phyloP scores from a whole-genome alignment of 108 stramenopile genomes.

The Conticribra weissflogii region DNA sequence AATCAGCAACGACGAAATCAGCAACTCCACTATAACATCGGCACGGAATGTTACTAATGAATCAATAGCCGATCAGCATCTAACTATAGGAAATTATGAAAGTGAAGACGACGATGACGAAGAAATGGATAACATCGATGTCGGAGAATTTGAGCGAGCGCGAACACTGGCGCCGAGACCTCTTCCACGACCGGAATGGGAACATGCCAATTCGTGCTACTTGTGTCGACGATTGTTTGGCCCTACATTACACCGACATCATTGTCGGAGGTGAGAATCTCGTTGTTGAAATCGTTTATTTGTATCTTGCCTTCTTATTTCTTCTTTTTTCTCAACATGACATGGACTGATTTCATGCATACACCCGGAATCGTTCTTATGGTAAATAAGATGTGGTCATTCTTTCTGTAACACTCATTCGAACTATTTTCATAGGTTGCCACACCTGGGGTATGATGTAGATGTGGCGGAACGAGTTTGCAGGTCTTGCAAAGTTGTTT shows the following conservation, averaged over 20 bases:
- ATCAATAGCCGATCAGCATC: no score
- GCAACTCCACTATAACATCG: no score
- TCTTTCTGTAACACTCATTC: slow-evolving; percentile 84
- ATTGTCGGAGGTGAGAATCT: slow-evolving; percentile 69
- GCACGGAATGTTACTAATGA: no score
- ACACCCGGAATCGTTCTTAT: no score
- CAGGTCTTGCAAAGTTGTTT: slow-evolving; percentile 66
- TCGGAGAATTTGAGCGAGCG: slow-evolving; percentile 59
- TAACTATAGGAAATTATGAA: slow-evolving; percentile 30
- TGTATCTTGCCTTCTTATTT: neutral
- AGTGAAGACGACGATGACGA: slow-evolving; percentile 27
- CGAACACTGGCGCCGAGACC: slow-evolving; percentile 73
- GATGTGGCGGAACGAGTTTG: slow-evolving; percentile 89
- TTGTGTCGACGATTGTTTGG: slow-evolving; percentile 79
- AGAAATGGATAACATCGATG: slow-evolving; percentile 21
- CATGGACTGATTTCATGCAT: no score
- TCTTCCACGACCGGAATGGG: slow-evolving; percentile 66
- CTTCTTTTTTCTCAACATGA: neutral
- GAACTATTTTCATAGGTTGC: slow-evolving; percentile 59
- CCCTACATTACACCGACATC: slow-evolving; percentile 87
- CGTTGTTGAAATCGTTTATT: neutral
- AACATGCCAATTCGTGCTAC: slow-evolving; percentile 69
- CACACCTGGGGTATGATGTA: slow-evolving; percentile 86
- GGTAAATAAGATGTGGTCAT: slow-evolving; percentile 67
- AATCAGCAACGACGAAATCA: slow-evolving; percentile 1